Evolutionary conservation across 1,284 basidiomycete species (phyloP), one percentile per base, ranked within the genome.

Genomic region (Abortiporus biennis): DNA sequence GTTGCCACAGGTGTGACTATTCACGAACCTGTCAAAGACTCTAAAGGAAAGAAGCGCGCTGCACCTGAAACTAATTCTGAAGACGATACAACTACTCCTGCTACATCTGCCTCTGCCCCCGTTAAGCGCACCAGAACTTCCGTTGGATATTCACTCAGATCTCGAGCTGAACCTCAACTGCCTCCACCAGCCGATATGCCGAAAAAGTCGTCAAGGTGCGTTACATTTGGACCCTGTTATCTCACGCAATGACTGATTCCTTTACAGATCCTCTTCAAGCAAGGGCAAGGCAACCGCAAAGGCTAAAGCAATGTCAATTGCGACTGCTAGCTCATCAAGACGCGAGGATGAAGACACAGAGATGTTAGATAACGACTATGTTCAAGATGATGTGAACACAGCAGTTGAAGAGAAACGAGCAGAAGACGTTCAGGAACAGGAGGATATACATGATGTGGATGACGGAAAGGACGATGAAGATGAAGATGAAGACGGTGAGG

Each of bases 31-130:
- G 49, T 66, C 1, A 74, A 73, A 56, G 85, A 88, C 64, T 61
- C 65, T 50, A 90, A 90, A 66, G 86, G 86, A 49, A 90, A 90
- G 78, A 90, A 90, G 67, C 85, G 86, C 54, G 86, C 86, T 34
- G 74, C 69, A 19, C 81, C 84, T 37, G 85, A 87, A 64, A 64
- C 67, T 32, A 62, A 64, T 48, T 76, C 76, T 39, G 76, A 79
- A 57, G 81, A 85, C 63, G 80, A 85, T 60, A 69, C 73, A 40
- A 59, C 56, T n/a, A 37, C 36, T 6, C 22, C 27, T 39, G 55
- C 61, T 50, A 63, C 73, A 44, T 68, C 62, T 43, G 46, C 61
- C 46, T 57, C 66, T 41, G 59, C 63, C 38, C 52, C 77, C 38
- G 67, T 66, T 47, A 87, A 87, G 63, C 77, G 79, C 51, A 67